These are phyloP conservation scores for Melampsora americana DNA, from an alignment of 1,284 basidiomycete genomes.

Conservation along the genomic window DNA sequence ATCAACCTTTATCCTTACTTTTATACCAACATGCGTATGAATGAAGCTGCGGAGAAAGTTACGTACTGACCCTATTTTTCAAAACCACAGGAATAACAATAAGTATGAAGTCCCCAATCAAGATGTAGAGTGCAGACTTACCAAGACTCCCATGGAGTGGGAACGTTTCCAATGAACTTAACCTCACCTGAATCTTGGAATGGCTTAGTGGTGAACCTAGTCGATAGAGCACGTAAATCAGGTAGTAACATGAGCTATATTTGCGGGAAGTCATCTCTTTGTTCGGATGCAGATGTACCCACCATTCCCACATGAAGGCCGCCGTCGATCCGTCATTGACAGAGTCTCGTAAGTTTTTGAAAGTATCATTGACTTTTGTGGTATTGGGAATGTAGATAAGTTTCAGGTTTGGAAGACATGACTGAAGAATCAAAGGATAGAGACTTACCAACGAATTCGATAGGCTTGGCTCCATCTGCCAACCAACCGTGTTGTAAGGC, in stretches of 20 bases:
- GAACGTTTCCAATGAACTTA: constrained; percentile 73
- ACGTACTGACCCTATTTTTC: background rate
- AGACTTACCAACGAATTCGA: constrained; percentile 24
- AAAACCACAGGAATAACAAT: background rate
- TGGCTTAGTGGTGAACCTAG: constrained; percentile 86
- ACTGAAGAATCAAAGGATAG: background rate
- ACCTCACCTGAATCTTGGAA: constrained; percentile 56
- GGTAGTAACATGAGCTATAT: background rate
- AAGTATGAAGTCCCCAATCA: too few relatives aligned
- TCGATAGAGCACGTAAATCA: background rate
- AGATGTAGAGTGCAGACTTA: constrained; percentile 53
- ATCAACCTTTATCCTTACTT: constrained; percentile 10
- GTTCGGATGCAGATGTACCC: background rate
- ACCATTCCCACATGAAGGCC: constrained; percentile 73
- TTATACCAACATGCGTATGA: background rate
- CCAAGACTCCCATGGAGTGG: constrained; percentile 97
- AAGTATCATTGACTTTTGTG: constrained; percentile 52
- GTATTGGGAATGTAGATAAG: background rate
- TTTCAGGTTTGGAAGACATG: background rate
- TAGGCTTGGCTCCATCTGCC: background rate
- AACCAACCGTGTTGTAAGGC: constrained; percentile 20
- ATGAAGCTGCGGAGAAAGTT: background rate
- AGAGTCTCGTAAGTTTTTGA: constrained; percentile 71
- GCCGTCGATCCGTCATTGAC: constrained; percentile 70
- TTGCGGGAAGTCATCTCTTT: background rate